A percentile compares a stretch with the other conserved stretches of the same genome.
These are phyloP conservation scores for Pythium vanterpoolii DNA, from an alignment of 352 stramenopile species.

Conservation along the genomic window DNA sequence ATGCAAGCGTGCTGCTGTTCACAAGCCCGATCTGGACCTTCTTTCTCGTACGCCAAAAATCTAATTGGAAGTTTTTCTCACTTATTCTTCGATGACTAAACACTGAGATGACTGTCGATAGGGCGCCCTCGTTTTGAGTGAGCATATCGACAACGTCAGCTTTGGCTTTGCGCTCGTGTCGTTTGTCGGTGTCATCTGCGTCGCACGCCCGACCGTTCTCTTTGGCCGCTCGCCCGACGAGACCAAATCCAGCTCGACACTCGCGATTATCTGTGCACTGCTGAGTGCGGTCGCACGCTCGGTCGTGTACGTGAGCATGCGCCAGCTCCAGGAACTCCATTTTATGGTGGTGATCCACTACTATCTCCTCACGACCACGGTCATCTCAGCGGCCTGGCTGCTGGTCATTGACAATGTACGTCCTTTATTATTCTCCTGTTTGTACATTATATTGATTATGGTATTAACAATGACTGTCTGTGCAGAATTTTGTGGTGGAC, in stretches of 20 bases:
- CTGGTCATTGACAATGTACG: conserved; percentile 4
- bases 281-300: conserved; percentile 29
- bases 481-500: conserved; percentile 28
- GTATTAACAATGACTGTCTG: neutral
- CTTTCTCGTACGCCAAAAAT: conserved; percentile 37
- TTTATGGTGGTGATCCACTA: conserved; percentile 60
- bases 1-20: conserved; percentile 63
- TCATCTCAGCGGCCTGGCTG: conserved; percentile 29
- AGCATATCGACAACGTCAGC: conserved; percentile 34
- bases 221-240: conserved; percentile 47
- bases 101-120: conserved; percentile 20
- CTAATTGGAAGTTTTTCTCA: conserved; percentile 22
- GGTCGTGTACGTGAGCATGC: conserved; percentile 38
- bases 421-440: neutral
- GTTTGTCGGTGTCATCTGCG: conserved; percentile 41
- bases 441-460: no score
- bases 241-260: conserved; percentile 26
- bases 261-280: conserved; percentile 32
- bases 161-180: conserved; percentile 36
- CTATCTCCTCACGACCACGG: conserved; percentile 36
- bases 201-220: conserved; percentile 41
- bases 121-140: conserved; percentile 37
- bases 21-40: conserved; percentile 63
- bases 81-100: neutral
- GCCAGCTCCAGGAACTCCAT: conserved; percentile 40